Percentiles rank a stretch among this genome's conserved stretches.
These are phyloP conservation scores for Stagonosporopsis vannaccii DNA, from an alignment of 2,329 filamentous ascomycete genomes.

Conservation along the genomic window DNA sequence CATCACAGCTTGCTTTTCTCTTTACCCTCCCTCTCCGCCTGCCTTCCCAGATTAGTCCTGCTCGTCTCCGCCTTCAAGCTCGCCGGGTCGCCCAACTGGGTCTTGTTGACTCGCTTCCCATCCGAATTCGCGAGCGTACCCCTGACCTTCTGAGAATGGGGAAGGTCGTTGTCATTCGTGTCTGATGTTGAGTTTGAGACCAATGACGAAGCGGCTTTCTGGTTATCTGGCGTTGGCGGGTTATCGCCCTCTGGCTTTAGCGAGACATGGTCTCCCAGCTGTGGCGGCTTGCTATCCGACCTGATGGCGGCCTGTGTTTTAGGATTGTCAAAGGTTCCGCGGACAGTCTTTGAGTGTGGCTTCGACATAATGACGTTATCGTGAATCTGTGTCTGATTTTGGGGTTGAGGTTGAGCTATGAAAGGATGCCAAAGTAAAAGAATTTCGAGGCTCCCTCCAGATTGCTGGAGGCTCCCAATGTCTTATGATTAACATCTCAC, in stretches of 20 bases:
- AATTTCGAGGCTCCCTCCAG: background rate
- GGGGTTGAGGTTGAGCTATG: no score
- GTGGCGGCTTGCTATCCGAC: constrained; percentile 21
- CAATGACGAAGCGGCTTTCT: constrained; percentile 10
- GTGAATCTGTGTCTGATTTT: background rate
- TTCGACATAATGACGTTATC: constrained; percentile 14
- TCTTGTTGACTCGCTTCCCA: constrained; percentile 32
- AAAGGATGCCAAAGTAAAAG: background rate
- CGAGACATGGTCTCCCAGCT: constrained; percentile 37
- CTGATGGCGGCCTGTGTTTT: constrained; percentile 34
- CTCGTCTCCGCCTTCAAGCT: constrained; percentile 42
- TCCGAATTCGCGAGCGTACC: constrained; percentile 33
- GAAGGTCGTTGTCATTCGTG: constrained; percentile 24
- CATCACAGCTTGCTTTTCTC: constrained; percentile 31
- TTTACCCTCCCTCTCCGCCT: constrained; percentile 30
- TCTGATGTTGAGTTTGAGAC: constrained; percentile 14
- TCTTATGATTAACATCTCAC: constrained; percentile 1
- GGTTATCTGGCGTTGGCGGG: constrained; percentile 18
- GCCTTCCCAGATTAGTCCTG: constrained; percentile 22
- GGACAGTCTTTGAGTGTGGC: constrained; percentile 40
- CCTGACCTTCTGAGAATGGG: constrained; percentile 35
- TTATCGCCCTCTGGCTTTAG: constrained; percentile 28
- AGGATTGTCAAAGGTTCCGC: constrained; percentile 41
- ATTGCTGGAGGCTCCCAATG: background rate
- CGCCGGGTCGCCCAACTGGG: constrained; percentile 39